A percentile compares a stretch with the other conserved stretches of the same genome.
Conservation (phyloP, 257 asterid genomes). For the Agastache rugosa region DNA sequence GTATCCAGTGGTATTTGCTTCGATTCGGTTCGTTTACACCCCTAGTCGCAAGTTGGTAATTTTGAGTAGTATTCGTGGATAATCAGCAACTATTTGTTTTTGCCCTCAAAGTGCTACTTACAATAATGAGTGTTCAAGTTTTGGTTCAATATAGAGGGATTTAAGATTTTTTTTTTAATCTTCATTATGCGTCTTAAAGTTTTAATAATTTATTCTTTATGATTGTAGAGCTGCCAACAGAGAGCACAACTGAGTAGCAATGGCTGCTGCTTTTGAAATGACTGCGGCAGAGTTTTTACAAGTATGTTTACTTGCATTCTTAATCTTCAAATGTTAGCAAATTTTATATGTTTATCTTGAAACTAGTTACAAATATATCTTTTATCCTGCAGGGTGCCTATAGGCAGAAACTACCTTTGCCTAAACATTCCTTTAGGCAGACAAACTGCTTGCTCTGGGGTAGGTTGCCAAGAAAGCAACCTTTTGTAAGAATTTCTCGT, state of each 20-base stretch:
- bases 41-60: too few species aligned
- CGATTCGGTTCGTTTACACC: too few species aligned
- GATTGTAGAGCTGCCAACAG: slow-evolving; percentile 29
- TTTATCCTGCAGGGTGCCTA: slow-evolving; percentile 30
- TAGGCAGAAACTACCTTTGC: slow-evolving; percentile 34
- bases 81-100: too few species aligned
- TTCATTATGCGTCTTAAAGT: too few species aligned
- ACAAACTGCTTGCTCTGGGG: slow-evolving; percentile 31
- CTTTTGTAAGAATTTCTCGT: slow-evolving; percentile 5
- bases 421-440: slow-evolving; percentile 28
- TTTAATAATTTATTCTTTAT: slow-evolving; percentile 21
- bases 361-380: neutral
- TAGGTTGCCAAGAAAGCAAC: slow-evolving; percentile 20
- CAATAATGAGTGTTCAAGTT: too few species aligned
- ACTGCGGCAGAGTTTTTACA: slow-evolving; percentile 68
- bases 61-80: too few species aligned
- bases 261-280: slow-evolving; percentile 65
- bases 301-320: slow-evolving; percentile 41
- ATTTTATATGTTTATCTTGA: neutral
- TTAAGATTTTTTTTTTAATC: too few species aligned
- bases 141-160: too few species aligned
- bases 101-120: too few species aligned
- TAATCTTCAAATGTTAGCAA: neutral
- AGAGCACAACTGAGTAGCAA: too few species aligned
- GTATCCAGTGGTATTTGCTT: too few species aligned